Evolutionary conservation across 2,329 filamentous ascomycete species (phyloP).

Genomic region (Falciphora oryzae): DNA sequence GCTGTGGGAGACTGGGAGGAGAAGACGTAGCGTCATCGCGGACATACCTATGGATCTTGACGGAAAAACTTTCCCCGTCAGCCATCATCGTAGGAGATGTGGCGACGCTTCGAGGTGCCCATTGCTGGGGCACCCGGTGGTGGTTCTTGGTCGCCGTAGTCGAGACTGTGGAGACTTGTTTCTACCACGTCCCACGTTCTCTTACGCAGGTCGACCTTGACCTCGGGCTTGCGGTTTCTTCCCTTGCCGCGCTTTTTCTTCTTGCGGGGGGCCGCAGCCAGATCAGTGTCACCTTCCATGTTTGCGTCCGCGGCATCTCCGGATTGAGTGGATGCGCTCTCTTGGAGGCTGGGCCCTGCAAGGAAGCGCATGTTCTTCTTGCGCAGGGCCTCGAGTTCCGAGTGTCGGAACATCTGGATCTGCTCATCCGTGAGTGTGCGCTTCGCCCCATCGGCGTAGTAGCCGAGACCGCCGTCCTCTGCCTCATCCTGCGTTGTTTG

Average conservation of each 20-base stretch:
- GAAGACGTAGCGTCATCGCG: neutral
- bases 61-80: conserved; percentile 13
- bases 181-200: conserved; percentile 64
- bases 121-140: conserved; percentile 16
- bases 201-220: conserved; percentile 58
- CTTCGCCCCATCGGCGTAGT: conserved; percentile 80
- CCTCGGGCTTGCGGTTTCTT: conserved; percentile 34
- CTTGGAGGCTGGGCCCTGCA: neutral
- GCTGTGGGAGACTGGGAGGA: conserved; percentile 13
- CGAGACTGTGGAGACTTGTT: conserved; percentile 50
- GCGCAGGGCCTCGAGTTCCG: conserved; percentile 68
- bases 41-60: conserved; percentile 5
- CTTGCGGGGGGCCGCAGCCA: conserved; percentile 23
- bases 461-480: conserved; percentile 69
- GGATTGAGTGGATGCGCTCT: conserved; percentile 13
- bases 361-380: conserved; percentile 24
- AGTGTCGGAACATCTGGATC: conserved; percentile 84
- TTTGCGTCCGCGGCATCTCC: neutral
- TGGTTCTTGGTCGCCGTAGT: conserved; percentile 47
- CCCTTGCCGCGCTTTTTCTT: conserved; percentile 28
- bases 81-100: conserved; percentile 41
- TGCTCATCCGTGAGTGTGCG: conserved; percentile 88
- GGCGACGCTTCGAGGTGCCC: conserved; percentile 33
- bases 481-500: conserved; percentile 21
- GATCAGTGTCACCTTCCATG: conserved; percentile 9